Evolutionary conservation across 768 basidiomycete species (phyloP), one percentile per base, ranked within the genome.

Genomic region (Floccularia luteovirens): DNA sequence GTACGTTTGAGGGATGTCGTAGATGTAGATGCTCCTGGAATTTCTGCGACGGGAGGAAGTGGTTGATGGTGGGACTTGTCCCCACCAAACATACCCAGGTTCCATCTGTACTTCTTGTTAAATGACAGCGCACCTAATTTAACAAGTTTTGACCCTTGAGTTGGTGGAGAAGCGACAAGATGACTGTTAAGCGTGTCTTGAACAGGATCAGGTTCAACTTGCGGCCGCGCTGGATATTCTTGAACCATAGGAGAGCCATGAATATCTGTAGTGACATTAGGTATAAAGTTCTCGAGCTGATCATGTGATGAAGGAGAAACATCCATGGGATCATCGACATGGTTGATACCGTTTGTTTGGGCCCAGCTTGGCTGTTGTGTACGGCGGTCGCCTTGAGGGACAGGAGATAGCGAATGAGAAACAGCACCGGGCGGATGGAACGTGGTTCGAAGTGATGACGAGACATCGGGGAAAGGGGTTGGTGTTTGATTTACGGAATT

Each of bases 1-100:
- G 83, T 72, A 41, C 88, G 82, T 58, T 90, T 90, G 56, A 86
- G 75, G 2, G 80, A 79, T 20, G 81, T 72, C 3, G 72, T 74
- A 40, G 72, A 75, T 43, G 61, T 67, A 17, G 75, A 63, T 22
- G 69, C 61, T 28, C 73, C 67, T 10, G 75, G 75, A 14, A 75
- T 63, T 63, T 90, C 86, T 31, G 88, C 84, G 25, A 87, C 76
- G 24, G 85, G 82, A 25, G 85, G 76, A 5, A 88, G 63, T 4
- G 62, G 58, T 37, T 70, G 68, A 42, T 75, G 77, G 51, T 79
- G 72, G 13, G 67, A 66, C 51, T 86, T 86, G 54, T 89, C 85
- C 30, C 74, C 70, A 22, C 85, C 81, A 59, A 90, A 89, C 70
- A 87, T 79, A 24, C 63, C 58, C 36, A 87, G 66, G 25, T 72